These are phyloP conservation scores for Colletotrichum theobromicola DNA, from an alignment of 2,329 filamentous ascomycete genomes.

Conservation along the genomic window DNA sequence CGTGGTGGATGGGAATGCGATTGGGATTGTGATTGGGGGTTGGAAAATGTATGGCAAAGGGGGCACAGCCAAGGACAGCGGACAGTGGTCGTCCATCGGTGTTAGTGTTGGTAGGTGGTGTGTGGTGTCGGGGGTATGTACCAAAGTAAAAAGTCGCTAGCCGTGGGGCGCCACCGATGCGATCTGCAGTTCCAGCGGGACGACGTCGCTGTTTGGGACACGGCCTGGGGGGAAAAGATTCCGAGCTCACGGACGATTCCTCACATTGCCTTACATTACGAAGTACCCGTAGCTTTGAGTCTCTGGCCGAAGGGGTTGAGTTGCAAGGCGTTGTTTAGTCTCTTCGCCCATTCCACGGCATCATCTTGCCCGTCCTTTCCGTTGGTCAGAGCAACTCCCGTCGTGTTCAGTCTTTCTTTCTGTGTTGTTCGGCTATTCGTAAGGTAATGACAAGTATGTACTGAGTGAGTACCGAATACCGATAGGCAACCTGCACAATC, in stretches of 20 bases:
- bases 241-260: neutral
- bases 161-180: neutral
- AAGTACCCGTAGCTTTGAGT: neutral
- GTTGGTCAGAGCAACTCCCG: neutral
- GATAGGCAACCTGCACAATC: too few relatives aligned
- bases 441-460: too few relatives aligned
- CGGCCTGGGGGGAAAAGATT: neutral
- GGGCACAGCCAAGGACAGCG: neutral
- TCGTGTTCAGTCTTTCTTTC: neutral
- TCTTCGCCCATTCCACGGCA: neutral
- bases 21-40: neutral
- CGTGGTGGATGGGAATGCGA: neutral
- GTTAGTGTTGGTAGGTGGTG: neutral
- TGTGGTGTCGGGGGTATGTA: neutral
- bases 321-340: neutral
- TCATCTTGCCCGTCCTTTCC: neutral
- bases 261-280: neutral
- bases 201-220: neutral
- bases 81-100: neutral
- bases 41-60: neutral
- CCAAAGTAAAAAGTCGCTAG: neutral
- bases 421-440: neutral
- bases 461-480: neutral
- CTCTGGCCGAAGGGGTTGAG: neutral
- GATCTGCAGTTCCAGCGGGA: conserved; percentile 16